Base-by-base conservation (phyloP, 2,329 filamentous ascomycete species). In the Pseudophaeomoniella oleicola region DNA sequence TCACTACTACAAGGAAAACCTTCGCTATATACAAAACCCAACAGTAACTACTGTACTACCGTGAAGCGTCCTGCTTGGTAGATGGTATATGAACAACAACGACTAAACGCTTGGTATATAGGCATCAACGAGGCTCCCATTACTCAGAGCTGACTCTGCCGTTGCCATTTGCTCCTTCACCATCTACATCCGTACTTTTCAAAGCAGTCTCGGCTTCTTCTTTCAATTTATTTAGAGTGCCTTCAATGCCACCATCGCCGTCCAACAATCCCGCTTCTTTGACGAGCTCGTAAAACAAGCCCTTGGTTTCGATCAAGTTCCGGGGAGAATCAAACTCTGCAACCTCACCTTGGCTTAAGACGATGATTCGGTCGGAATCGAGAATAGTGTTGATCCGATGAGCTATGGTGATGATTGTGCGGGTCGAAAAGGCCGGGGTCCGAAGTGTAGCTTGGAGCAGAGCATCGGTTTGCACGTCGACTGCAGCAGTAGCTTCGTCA, bases 381-480 rank as follows among this genome's bases (percentile, higher is more conserved):
- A 98, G 71, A 50, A 98, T 96, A 9, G 90, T 98, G 63, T 96
- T 96, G 64, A 98, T 93, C 38, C 90, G 79, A 64, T 98, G 90
- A 16, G 90, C 90, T 51, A 98, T 94, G 1, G 90, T 98, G 58
- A 98, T 93, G 58, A 98, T 96, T 27, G 90, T 98, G 37, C 85
- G 77, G 59, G 94, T 85, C 42, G 78, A 71, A 63, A 98, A 98
- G 56, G 76, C 68, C 48, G 60, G 70, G 51, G 69, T 75, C 39
- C 75, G 67, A 34, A 79, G 55, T 14, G 75, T 78, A 22, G 69
- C 67, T 55, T 79, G 75, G 39, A 78, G 60, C 60, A 78, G 60
- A 32, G 71, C 69, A 54, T 80, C 73, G 2, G 75, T 80, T 56
- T 79, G 72, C 33, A 79, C 72, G 50, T 80, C 75, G 16, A 80